phyloP scores from a whole-genome alignment of 2,329 filamentous ascomycete species.

The Trichoderma endophyticum region DNA sequence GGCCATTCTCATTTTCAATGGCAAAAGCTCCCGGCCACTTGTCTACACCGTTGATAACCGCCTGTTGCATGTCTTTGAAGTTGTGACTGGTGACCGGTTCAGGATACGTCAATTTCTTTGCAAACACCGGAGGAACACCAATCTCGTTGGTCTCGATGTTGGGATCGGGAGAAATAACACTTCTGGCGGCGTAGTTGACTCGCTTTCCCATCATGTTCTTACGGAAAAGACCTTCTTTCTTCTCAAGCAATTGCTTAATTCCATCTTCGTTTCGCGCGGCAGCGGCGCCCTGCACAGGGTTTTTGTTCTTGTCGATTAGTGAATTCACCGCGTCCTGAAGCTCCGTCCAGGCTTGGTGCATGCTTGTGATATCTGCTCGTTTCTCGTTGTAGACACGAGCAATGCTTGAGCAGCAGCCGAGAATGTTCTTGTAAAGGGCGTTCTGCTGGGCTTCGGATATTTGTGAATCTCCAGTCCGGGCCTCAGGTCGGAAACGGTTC shows the following conservation, averaged over 20 bases:
- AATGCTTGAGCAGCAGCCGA: constrained; percentile 71
- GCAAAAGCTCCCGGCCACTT: constrained; percentile 93
- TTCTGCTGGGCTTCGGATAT: constrained; percentile 90
- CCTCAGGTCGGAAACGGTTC: constrained; percentile 86
- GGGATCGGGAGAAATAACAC: constrained; percentile 96
- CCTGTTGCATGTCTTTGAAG: constrained; percentile 91
- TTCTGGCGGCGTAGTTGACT: constrained; percentile 95
- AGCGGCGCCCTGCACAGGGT: constrained; percentile 74
- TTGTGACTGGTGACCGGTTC: constrained; percentile 98
- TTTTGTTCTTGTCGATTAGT: constrained; percentile 86
- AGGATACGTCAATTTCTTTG: constrained; percentile 91
- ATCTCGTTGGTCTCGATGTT: constrained; percentile 99
- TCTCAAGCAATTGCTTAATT: constrained; percentile 96
- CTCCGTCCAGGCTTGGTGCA: constrained; percentile 77
- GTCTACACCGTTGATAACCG: constrained; percentile 89
- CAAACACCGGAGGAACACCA: constrained; percentile 96
- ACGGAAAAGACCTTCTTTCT: constrained; percentile 96
- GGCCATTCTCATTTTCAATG: constrained; percentile 93
- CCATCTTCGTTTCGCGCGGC: constrained; percentile 81
- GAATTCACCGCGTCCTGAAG: constrained; percentile 89
- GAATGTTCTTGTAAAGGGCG: constrained; percentile 77
- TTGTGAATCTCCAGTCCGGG: constrained; percentile 72
- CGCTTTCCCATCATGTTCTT: constrained; percentile 99
- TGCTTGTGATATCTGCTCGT: constrained; percentile 59
- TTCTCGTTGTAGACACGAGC: constrained; percentile 60